phyloP scores from a whole-genome alignment of 2,329 filamentous ascomycete species.

The Metarhizium anisopliae region DNA sequence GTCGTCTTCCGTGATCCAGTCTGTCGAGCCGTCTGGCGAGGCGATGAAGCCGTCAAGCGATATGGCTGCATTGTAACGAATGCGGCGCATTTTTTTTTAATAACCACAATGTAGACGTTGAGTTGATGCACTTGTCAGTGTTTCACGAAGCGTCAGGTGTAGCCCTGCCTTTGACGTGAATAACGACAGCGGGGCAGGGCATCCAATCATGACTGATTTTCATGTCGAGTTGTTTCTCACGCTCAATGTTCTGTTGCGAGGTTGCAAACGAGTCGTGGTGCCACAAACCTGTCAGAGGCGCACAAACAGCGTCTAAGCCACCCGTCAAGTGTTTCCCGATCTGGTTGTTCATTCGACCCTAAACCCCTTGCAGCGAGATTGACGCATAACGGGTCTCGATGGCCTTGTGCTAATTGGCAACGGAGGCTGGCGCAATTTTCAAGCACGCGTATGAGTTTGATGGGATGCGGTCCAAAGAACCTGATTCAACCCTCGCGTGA shows the following conservation, averaged over 20 bases:
- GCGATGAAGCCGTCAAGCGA: slow-evolving; percentile 28
- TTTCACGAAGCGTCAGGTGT: not conserved
- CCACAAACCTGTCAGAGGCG: no score
- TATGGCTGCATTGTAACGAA: slow-evolving; percentile 25
- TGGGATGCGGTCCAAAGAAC: no score
- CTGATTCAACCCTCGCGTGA: no score
- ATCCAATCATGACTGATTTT: not conserved
- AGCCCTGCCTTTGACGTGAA: not conserved
- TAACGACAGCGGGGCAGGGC: not conserved
- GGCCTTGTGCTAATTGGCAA: no score
- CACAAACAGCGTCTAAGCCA: no score
- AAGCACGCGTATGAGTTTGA: not conserved
- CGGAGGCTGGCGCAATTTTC: no score
- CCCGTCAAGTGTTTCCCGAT: no score
- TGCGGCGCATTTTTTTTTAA: slow-evolving; percentile 8
- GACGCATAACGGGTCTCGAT: not conserved
- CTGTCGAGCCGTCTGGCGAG: slow-evolving; percentile 16
- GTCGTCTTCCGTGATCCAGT: slow-evolving; percentile 22
- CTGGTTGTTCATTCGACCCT: no score
- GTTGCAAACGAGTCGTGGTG: no score
- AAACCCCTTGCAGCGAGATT: not conserved
- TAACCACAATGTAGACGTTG: no score
- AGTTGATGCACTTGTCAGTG: no score
- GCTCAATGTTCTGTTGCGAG: no score
- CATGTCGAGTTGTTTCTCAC: not conserved